Evolutionary conservation across 768 basidiomycete genomes (phyloP).

Genomic region (Clathrus columnatus): DNA sequence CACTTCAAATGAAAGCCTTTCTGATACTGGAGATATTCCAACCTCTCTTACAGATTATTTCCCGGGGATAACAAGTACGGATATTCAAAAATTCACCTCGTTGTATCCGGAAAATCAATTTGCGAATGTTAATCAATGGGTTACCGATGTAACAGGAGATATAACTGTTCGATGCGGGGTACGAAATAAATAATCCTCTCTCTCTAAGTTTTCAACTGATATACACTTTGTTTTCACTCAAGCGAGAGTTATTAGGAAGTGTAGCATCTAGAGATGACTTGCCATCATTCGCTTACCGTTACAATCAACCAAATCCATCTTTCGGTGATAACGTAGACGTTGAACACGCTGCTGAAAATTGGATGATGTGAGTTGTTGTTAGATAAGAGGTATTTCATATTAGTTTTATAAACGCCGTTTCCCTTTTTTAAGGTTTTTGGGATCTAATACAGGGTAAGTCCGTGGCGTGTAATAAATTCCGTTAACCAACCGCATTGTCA

Average conservation of each 20-base stretch:
- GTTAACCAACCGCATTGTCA: neutral
- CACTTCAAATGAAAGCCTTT: conserved; percentile 52
- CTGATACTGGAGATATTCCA: conserved; percentile 31
- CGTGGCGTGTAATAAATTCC: neutral
- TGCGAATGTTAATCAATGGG: conserved; percentile 31
- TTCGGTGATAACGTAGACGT: conserved; percentile 25
- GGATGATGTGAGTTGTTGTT: conserved; percentile 41
- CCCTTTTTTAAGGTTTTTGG: conserved; percentile 28
- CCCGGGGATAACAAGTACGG: conserved; percentile 34
- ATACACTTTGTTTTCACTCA: neutral
- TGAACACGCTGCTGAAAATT: conserved; percentile 51
- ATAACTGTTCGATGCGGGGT: conserved; percentile 45
- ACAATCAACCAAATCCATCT: conserved; percentile 44
- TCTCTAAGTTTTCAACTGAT: neutral
- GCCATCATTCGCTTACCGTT: conserved; percentile 46
- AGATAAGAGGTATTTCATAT: no score
- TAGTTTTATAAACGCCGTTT: neutral
- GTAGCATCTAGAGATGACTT: conserved; percentile 27
- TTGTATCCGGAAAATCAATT: conserved; percentile 39
- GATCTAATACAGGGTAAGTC: conserved; percentile 49
- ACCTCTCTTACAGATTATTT: conserved; percentile 33
- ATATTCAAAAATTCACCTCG: conserved; percentile 30
- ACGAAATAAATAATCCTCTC: no score
- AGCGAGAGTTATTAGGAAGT: conserved; percentile 40
- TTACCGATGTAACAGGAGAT: conserved; percentile 43